These are phyloP conservation scores for Aspergillus sp. DNA, from an alignment of 2,329 filamentous ascomycete species.

Conservation along the genomic window DNA sequence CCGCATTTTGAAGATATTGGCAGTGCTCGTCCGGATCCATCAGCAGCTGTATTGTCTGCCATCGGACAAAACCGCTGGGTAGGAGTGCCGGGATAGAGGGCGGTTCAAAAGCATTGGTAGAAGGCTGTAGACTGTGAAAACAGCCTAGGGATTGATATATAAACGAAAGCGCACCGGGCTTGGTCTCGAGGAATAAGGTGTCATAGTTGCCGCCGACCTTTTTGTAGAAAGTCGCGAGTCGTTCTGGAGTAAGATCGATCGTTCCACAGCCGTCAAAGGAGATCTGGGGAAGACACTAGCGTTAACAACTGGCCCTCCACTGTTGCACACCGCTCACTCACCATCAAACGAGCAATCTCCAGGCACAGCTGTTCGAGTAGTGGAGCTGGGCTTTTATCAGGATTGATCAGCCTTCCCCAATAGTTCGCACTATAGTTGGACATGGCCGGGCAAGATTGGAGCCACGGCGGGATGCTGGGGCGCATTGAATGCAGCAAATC, in stretches of 20 bases:
- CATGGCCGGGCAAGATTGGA: slow-evolving; percentile 19
- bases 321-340: slow-evolving; percentile 40
- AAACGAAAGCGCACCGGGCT: slow-evolving; percentile 72
- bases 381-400: slow-evolving; percentile 63
- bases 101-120: slow-evolving; percentile 61
- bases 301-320: slow-evolving; percentile 2
- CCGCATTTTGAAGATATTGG: slow-evolving; percentile 73
- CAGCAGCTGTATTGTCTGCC: slow-evolving; percentile 87
- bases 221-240: slow-evolving; percentile 73
- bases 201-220: slow-evolving; percentile 72
- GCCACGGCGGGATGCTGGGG: slow-evolving; percentile 4
- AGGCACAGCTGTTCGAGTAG: slow-evolving; percentile 64
- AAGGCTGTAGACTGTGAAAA: slow-evolving; percentile 78
- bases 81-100: slow-evolving; percentile 82
- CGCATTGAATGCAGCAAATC: slow-evolving; percentile 10
- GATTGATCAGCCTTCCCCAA: slow-evolving; percentile 62
- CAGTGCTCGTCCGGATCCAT: slow-evolving; percentile 86
- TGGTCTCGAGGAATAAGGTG: slow-evolving; percentile 71
- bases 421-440: slow-evolving; percentile 32
- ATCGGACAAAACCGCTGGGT: slow-evolving; percentile 78
- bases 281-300: slow-evolving; percentile 11
- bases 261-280: slow-evolving; percentile 30
- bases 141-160: slow-evolving; percentile 91
- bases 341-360: slow-evolving; percentile 66
- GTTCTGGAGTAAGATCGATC: slow-evolving; percentile 53